Base-by-base conservation (phyloP, 2,329 filamentous ascomycete genomes). In the Scolecobasidium constrictum region DNA sequence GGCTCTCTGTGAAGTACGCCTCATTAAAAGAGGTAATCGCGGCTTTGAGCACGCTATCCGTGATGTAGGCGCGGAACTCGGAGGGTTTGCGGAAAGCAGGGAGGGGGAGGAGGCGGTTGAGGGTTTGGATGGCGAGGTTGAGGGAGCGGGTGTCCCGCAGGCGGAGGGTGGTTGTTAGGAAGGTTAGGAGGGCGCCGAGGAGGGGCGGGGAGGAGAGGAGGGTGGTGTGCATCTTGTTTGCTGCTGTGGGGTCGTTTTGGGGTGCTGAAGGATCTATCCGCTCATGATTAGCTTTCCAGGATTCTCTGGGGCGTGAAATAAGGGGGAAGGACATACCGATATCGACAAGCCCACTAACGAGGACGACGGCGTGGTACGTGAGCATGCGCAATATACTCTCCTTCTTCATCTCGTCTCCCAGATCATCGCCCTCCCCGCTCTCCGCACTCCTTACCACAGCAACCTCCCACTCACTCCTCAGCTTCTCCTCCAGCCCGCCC, bases 331-430 rank as follows among this genome's bases (percentile, higher is more conserved):
- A 33, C 16, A 18, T 41, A 19, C 35, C 40, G 15, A 42, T 37
- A 15, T 44, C 35, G 17, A 98, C 70, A 52, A 96, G 79, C 51
- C 86, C 84, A 5, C 86, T 86, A 48, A 95, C 83, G 73, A 96
- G 86, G 52, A 92, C 81, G 21, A 95, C 86, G 1, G 88, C 86
- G 3, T 86, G 86, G 61, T 93, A 92, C 0, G 90, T 95, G 39
- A 96, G 73, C 58, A 95, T 87, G 16, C 92, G 78, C 36, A 98
- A 67, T 21, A 98, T 93, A 56, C 90, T 96, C 60, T 98, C 92
- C 5, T 86, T 81, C 63, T 95, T 94, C 92, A 98, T 98, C 65
- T 98, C 92, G 51, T 95, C 87, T 1, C 84, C 85, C 42, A 98
- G 66, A 43, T 68, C 64, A 46, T 85, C 84, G 43, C 88, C 86